Conservation (phyloP, 345 rosid genomes). For the Chamaenerion angustifolium region DNA sequence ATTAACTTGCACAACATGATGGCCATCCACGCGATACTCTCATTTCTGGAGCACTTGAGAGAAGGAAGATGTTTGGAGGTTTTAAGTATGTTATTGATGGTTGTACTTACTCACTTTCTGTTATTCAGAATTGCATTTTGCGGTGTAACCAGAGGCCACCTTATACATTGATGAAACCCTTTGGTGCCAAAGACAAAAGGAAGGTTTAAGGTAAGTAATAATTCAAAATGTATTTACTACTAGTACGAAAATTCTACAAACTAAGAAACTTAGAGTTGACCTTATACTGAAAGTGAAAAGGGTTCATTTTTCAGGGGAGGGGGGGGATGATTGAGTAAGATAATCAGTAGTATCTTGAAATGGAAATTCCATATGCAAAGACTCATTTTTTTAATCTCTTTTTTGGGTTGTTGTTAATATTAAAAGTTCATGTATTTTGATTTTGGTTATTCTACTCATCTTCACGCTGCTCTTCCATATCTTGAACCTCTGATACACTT, state of each 20-base stretch:
- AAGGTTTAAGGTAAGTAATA: constrained; percentile 28
- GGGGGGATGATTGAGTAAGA: too few species aligned
- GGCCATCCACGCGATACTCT: constrained; percentile 72
- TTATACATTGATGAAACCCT: constrained; percentile 63
- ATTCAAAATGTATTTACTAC: too few species aligned
- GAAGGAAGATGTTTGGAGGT: constrained; percentile 58
- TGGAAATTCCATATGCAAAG: too few species aligned
- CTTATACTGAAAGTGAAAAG: too few species aligned
- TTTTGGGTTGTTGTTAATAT: too few species aligned
- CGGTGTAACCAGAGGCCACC: constrained; percentile 73
- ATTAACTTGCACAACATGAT: constrained; percentile 79
- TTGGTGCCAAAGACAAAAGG: constrained; percentile 57
- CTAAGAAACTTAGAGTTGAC: too few species aligned
- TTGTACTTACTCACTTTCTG: constrained; percentile 59
- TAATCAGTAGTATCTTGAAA: too few species aligned
- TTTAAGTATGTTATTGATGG: constrained; percentile 76
- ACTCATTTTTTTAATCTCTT: too few species aligned
- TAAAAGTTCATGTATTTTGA: neutral
- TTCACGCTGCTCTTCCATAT: constrained; percentile 55
- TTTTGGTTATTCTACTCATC: constrained; percentile 1
- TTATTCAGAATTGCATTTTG: constrained; percentile 74
- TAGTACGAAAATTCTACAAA: too few species aligned
- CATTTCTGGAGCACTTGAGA: constrained; percentile 47
- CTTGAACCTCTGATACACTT: constrained; percentile 63
- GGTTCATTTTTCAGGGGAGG: too few species aligned